phyloP scores from a whole-genome alignment of 1,284 basidiomycete species.

The Coriolopsis trogii region DNA sequence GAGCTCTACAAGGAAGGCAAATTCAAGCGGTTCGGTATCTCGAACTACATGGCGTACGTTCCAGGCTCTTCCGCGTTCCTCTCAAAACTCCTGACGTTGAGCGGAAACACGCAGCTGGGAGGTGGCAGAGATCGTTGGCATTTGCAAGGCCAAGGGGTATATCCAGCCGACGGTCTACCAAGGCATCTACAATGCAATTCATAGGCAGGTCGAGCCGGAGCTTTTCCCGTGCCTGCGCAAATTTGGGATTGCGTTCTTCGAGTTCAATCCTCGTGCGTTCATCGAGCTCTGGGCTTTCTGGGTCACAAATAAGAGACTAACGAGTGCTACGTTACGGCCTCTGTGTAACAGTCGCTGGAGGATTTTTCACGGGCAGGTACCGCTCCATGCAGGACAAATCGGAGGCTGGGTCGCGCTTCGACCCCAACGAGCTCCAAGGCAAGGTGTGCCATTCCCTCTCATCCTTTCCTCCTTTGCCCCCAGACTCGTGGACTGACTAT shows the following conservation, averaged over 20 bases:
- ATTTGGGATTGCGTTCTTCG: slow-evolving; percentile 63
- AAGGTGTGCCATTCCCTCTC: slow-evolving; percentile 23
- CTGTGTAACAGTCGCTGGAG: slow-evolving; percentile 40
- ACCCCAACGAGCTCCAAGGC: slow-evolving; percentile 36
- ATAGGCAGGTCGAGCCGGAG: slow-evolving; percentile 56
- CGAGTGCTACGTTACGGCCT: background rate
- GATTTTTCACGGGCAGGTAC: slow-evolving; percentile 43
- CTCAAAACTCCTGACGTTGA: background rate
- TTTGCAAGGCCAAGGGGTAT: slow-evolving; percentile 57
- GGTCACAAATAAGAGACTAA: too few species aligned
- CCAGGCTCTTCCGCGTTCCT: too few species aligned
- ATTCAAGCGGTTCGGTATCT: slow-evolving; percentile 50
- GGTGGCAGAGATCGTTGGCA: slow-evolving; percentile 64
- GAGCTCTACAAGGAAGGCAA: slow-evolving; percentile 53
- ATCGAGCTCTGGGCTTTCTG: too few species aligned
- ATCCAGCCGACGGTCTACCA: slow-evolving; percentile 72
- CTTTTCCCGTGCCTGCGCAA: slow-evolving; percentile 67
- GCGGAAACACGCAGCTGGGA: slow-evolving; percentile 45
- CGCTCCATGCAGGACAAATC: slow-evolving; percentile 31
- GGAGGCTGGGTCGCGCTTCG: slow-evolving; percentile 44
- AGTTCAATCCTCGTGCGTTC: slow-evolving; percentile 50
- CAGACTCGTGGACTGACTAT: background rate
- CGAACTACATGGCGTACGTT: slow-evolving; percentile 50
- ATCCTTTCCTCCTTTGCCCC: background rate
- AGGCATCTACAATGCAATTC: slow-evolving; percentile 61